These are phyloP conservation scores for Casuarina equisetifolia DNA, from an alignment of 306 rosid genomes.

Conservation along the genomic window DNA sequence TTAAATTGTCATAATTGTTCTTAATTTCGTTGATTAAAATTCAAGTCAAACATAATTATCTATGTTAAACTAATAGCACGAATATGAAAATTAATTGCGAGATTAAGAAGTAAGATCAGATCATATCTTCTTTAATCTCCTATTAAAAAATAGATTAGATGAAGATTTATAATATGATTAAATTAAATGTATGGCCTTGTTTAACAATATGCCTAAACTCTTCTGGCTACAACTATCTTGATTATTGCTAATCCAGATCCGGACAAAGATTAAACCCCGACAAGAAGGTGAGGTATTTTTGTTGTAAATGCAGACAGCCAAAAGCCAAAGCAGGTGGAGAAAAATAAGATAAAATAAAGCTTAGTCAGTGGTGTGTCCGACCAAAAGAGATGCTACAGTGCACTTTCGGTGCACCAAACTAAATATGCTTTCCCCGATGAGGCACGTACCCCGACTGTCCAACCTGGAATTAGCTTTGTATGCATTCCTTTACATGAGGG, in stretches of 20 bases:
- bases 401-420: conserved; percentile 29
- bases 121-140: not conserved
- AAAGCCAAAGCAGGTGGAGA: not conserved
- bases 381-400: conserved; percentile 14
- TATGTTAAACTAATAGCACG: too few species aligned
- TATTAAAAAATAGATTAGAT: too few species aligned
- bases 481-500: not conserved
- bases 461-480: not conserved
- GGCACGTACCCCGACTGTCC: conserved; percentile 9
- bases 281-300: not conserved
- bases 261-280: conserved; percentile 13
- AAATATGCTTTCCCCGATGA: conserved; percentile 1
- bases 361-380: conserved; percentile 23
- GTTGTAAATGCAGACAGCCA: conserved; percentile 12
- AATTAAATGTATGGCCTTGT: too few species aligned
- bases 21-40: too few species aligned
- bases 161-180: too few species aligned
- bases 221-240: not conserved
- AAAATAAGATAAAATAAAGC: not conserved
- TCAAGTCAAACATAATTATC: too few species aligned
- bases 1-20: too few species aligned
- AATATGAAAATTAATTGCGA: too few species aligned
- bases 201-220: not conserved
- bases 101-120: too few species aligned
- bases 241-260: not conserved